Conservation (phyloP, 257 asterid species). For the Fraxinus pennsylvanica region DNA sequence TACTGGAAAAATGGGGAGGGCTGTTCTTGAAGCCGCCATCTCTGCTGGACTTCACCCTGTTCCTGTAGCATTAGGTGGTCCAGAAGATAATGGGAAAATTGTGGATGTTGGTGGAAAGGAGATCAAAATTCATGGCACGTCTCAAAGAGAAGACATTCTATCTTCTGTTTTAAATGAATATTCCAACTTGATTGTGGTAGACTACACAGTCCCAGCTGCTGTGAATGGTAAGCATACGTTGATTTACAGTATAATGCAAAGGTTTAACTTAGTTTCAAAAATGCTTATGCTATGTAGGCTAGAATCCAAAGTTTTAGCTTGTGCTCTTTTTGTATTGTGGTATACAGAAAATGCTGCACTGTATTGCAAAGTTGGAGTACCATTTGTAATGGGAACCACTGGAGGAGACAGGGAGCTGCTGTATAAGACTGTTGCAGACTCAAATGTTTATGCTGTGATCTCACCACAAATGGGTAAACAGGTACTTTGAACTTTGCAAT, state of each 20-base stretch:
- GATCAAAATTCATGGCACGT: slow-evolving; percentile 65
- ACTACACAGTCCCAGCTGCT: slow-evolving; percentile 79
- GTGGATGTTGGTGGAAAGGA: slow-evolving; percentile 66
- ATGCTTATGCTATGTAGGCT: background rate
- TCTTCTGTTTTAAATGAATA: slow-evolving; percentile 53
- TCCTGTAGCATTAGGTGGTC: slow-evolving; percentile 74
- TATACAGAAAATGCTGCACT: slow-evolving; percentile 75
- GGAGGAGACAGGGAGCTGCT: slow-evolving; percentile 95
- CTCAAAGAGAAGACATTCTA: slow-evolving; percentile 58
- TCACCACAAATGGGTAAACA: slow-evolving; percentile 99
- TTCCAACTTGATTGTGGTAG: slow-evolving; percentile 73
- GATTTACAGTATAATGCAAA: slow-evolving; percentile 3
- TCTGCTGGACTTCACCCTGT: slow-evolving; percentile 78
- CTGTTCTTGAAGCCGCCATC: slow-evolving; percentile 87
- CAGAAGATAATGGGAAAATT: slow-evolving; percentile 65
- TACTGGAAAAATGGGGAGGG: slow-evolving; percentile 93
- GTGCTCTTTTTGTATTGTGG: slow-evolving; percentile 12
- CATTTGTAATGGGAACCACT: slow-evolving; percentile 96
- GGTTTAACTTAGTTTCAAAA: background rate
- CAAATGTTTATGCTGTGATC: slow-evolving; percentile 82
- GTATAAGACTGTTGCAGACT: slow-evolving; percentile 66
- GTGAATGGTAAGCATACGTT: slow-evolving; percentile 63
- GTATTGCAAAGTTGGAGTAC: slow-evolving; percentile 89
- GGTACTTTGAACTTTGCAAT: slow-evolving; percentile 42
- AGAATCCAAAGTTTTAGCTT: background rate